Conservation (phyloP, 495 filamentous ascomycete species). For the Trichoderma erinaceum region DNA sequence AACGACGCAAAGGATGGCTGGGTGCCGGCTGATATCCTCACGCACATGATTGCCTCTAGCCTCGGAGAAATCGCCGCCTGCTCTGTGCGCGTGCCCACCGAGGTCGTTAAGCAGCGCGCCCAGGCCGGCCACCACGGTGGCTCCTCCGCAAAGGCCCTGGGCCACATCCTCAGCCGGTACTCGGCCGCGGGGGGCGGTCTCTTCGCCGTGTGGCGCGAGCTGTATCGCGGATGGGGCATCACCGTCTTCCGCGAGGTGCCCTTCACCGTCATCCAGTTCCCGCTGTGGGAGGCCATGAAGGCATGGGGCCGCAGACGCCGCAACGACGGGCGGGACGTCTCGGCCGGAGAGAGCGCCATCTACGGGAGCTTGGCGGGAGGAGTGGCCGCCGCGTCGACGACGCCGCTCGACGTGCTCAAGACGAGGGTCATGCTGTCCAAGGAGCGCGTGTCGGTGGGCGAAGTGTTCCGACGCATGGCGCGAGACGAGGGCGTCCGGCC, state of each 20-base stretch:
- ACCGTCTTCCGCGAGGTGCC: slow-evolving; percentile 95
- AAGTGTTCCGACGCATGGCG: slow-evolving; percentile 60
- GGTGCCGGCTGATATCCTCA: slow-evolving; percentile 21
- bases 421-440: slow-evolving; percentile 87
- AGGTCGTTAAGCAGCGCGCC: slow-evolving; percentile 94
- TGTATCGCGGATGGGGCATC: slow-evolving; percentile 86
- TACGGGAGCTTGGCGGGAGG: slow-evolving; percentile 82
- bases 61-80: slow-evolving; percentile 90
- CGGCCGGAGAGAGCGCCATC: slow-evolving; percentile 72
- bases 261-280: slow-evolving; percentile 95
- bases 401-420: slow-evolving; percentile 93
- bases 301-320: slow-evolving; percentile 36
- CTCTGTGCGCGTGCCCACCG: slow-evolving; percentile 86
- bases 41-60: slow-evolving; percentile 81
- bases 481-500: slow-evolving; percentile 63
- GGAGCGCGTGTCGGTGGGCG: slow-evolving; percentile 49
- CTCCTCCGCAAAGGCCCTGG: slow-evolving; percentile 54
- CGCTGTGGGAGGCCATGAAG: slow-evolving; percentile 94
- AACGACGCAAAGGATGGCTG: background rate
- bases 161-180: slow-evolving; percentile 57
- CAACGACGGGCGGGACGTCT: slow-evolving; percentile 48
- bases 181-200: slow-evolving; percentile 32
- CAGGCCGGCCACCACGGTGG: slow-evolving; percentile 70
- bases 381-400: slow-evolving; percentile 82
- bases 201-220: slow-evolving; percentile 62